Conservation (phyloP, 768 basidiomycete species). For the Lactarius vividus region DNA sequence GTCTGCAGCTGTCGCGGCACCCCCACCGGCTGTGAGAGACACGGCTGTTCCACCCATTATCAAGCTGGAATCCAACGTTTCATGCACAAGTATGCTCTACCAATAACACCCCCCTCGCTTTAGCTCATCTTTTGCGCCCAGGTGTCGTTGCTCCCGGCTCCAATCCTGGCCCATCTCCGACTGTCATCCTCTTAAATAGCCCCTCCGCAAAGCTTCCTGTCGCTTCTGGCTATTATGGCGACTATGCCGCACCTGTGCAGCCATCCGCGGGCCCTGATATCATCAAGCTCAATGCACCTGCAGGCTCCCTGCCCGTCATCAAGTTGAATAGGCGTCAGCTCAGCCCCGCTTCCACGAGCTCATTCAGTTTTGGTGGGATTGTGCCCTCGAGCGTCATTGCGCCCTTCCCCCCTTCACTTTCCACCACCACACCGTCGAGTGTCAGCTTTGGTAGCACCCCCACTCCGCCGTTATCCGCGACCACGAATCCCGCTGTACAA, state of each 20-base stretch:
- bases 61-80: background rate
- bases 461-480: background rate
- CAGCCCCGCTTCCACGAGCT: background rate
- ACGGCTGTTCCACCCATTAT: constrained; percentile 9
- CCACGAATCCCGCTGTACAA: background rate
- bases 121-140: background rate
- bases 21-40: constrained; percentile 12
- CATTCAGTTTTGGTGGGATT: constrained; percentile 21
- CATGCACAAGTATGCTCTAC: constrained; percentile 19
- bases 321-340: constrained; percentile 24
- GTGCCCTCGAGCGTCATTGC: constrained; percentile 1
- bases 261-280: constrained; percentile 9
- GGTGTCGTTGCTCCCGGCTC: background rate
- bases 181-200: constrained; percentile 22
- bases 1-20: constrained; percentile 17
- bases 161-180: constrained; percentile 3
- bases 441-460: constrained; percentile 3
- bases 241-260: background rate
- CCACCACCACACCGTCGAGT: background rate
- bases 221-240: background rate
- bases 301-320: constrained; percentile 7
- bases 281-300: constrained; percentile 21
- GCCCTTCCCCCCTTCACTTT: background rate
- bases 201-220: constrained; percentile 6
- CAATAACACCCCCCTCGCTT: background rate